phyloP scores from a whole-genome alignment of 163 green algal genomes.

The Scenedesmus sp. region DNA sequence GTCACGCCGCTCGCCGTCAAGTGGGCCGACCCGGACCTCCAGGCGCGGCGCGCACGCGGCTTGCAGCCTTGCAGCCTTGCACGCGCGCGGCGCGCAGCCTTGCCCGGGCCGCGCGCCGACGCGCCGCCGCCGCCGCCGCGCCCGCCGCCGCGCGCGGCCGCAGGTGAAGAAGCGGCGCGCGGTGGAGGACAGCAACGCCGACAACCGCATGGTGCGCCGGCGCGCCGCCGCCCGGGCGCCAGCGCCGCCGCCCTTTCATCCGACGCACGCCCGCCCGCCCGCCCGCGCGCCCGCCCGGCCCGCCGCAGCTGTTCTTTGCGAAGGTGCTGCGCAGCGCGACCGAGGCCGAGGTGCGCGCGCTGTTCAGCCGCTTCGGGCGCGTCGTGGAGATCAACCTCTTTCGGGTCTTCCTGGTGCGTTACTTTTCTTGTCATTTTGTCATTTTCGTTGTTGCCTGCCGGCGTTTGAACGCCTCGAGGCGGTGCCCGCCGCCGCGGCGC shows the following conservation, averaged over 20 bases:
- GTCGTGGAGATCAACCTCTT: conserved; percentile 72
- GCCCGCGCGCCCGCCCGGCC: not conserved
- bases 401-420: conserved; percentile 61
- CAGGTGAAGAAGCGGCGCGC: conserved; percentile 61
- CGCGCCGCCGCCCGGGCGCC: not conserved
- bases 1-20: conserved; percentile 47
- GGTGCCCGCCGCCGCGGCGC: not conserved
- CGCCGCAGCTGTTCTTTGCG: conserved; percentile 68
- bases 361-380: conserved; percentile 61
- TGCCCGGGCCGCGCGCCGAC: too few relatives aligned
- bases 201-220: conserved; percentile 56
- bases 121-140: too few relatives aligned
- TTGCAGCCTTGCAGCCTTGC: not conserved
- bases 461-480: too few relatives aligned
- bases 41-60: too few relatives aligned
- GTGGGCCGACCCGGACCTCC: conserved; percentile 62
- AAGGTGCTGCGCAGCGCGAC: conserved; percentile 62
- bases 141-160: too few relatives aligned
- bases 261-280: too few relatives aligned
- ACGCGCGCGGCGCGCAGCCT: not conserved
- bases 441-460: too few relatives aligned
- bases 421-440: too few relatives aligned
- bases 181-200: conserved; percentile 59
- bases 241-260: not conserved
- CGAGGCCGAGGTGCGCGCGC: conserved; percentile 58